phyloP scores from a whole-genome alignment of 192 early-diverging fungal species.

The Mycoemilia scoparia region DNA sequence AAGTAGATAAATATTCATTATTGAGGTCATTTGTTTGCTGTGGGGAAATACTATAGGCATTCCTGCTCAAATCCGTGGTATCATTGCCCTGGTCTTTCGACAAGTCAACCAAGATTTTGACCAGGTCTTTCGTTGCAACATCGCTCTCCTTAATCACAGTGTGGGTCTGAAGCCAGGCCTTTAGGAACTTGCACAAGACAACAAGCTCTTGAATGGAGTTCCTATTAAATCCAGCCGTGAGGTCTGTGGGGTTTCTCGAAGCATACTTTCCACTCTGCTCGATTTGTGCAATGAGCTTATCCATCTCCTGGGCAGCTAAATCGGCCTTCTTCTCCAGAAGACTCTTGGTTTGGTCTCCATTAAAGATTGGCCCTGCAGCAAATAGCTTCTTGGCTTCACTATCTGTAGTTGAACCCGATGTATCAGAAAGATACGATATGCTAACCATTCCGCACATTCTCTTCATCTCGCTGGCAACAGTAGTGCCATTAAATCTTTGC shows the following conservation, averaged over 20 bases:
- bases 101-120: conserved; percentile 23
- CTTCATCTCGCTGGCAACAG: conserved; percentile 19
- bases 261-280: conserved; percentile 12
- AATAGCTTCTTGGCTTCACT: conserved; percentile 1
- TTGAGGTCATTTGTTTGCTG: conserved; percentile 8
- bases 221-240: too few relatives aligned
- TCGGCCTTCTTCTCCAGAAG: conserved; percentile 33
- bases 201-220: too few relatives aligned
- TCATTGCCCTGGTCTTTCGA: conserved; percentile 5
- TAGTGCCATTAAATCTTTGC: conserved; percentile 30
- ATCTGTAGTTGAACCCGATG: background rate
- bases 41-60: background rate
- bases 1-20: conserved; percentile 5
- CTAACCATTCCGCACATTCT: conserved; percentile 31
- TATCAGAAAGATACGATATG: conserved; percentile 27
- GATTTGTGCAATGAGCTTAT: too few relatives aligned
- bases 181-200: conserved; percentile 11
- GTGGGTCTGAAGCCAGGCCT: conserved; percentile 7
- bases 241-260: too few relatives aligned
- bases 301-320: too few relatives aligned
- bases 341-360: conserved; percentile 43
- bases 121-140: conserved; percentile 28
- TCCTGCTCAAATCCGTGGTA: background rate
- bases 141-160: conserved; percentile 1
- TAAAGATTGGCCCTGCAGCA: conserved; percentile 36